A percentile compares a stretch with the other conserved stretches of the same genome.
These are phyloP conservation scores for Chrysanthemum lavandulifolium DNA, from an alignment of 129 eudicot species.

Conservation along the genomic window DNA sequence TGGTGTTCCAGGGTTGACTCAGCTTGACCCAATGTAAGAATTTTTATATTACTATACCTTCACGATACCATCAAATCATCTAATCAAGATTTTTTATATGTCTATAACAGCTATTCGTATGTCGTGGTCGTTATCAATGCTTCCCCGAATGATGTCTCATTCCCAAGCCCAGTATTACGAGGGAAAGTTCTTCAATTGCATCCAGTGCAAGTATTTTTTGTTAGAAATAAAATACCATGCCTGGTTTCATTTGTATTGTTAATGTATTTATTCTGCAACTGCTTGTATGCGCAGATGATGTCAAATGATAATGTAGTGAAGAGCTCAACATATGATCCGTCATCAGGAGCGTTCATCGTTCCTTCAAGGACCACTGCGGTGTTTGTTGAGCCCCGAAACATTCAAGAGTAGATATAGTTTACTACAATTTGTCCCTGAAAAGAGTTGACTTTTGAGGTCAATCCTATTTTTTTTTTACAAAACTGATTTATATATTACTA, in stretches of 20 bases:
- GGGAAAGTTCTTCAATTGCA: constrained; percentile 61
- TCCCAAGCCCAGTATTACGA: constrained; percentile 46
- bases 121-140: constrained; percentile 66
- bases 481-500: background rate
- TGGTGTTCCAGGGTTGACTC: constrained; percentile 66
- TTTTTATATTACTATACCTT: constrained; percentile 11
- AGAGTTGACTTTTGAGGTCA: constrained; percentile 29
- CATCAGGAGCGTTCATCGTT: constrained; percentile 61
- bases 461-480: background rate
- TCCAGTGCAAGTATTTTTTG: constrained; percentile 65
- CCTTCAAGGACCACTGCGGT: constrained; percentile 79
- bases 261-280: background rate
- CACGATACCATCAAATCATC: background rate
- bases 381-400: constrained; percentile 67
- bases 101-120: constrained; percentile 57
- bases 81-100: constrained; percentile 6
- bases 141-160: constrained; percentile 58
- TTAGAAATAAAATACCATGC: constrained; percentile 2
- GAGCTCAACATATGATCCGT: constrained; percentile 58
- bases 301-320: constrained; percentile 65
- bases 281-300: constrained; percentile 50
- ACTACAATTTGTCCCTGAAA: background rate
- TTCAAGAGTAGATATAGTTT: background rate
- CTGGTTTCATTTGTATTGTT: background rate
- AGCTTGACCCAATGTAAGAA: constrained; percentile 73